These are phyloP conservation scores for Berkeleyomyces basicola DNA, from an alignment of 2,329 filamentous ascomycete genomes.

Conservation along the genomic window DNA sequence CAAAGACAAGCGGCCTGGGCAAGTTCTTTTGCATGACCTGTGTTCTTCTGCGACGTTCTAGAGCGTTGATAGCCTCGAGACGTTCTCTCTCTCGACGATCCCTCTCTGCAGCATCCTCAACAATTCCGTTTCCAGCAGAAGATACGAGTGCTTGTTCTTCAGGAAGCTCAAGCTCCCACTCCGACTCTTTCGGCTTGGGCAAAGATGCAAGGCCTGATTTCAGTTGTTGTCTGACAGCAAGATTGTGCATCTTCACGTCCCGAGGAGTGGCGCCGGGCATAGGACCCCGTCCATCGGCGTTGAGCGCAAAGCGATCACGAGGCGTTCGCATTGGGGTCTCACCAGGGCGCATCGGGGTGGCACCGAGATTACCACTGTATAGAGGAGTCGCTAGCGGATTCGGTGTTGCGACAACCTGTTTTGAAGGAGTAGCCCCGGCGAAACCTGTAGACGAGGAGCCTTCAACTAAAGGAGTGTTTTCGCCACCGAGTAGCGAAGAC, in stretches of 20 bases:
- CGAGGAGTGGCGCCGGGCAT: constrained; percentile 53
- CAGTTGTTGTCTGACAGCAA: constrained; percentile 51
- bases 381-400: constrained; percentile 91
- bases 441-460: constrained; percentile 73
- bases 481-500: constrained; percentile 80
- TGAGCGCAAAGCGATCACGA: constrained; percentile 72
- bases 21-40: constrained; percentile 80
- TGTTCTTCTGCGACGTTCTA: constrained; percentile 68
- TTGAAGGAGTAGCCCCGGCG: constrained; percentile 65
- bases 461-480: constrained; percentile 79
- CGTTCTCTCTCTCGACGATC: constrained; percentile 64
- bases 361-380: constrained; percentile 39
- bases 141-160: constrained; percentile 54
- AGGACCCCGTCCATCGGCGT: constrained; percentile 51
- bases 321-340: constrained; percentile 79
- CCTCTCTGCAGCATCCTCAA: constrained; percentile 49
- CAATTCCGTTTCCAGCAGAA: constrained; percentile 30
- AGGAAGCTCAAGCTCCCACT: constrained; percentile 86
- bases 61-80: constrained; percentile 53
- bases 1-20: constrained; percentile 58
- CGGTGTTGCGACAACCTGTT: constrained; percentile 71
- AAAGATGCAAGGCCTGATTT: constrained; percentile 61
- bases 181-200: constrained; percentile 80
- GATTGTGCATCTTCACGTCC: constrained; percentile 56
- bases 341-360: constrained; percentile 52